Evolutionary conservation across 768 basidiomycete species (phyloP), one percentile per base, ranked within the genome.

Genomic region (Pleurotus sapidus): DNA sequence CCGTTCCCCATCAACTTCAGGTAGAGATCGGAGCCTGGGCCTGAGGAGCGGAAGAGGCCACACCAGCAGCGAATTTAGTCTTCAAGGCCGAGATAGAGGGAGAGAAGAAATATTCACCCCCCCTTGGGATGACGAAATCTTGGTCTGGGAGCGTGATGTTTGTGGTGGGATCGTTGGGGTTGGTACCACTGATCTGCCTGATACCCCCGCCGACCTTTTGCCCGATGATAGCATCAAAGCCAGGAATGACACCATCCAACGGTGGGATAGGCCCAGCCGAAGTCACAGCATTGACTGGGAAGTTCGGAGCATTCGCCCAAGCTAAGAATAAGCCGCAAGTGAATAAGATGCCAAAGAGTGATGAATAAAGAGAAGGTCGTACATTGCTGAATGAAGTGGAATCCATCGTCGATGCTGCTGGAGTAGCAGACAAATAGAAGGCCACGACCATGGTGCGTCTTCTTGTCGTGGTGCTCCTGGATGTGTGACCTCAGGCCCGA

Each of bases 51-150:
- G 24, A 18, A 9, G 38, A 45, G 18, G 58, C 18, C 5, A 24
- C 24, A 7, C 17, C 59, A 17, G 56, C 56, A 5, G 64, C 66
- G 27, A 74, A 60, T 14, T 66, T 73, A 12, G 70, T 68, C 66
- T 72, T 75, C 65, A 83, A 67, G 7, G 73, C 77, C 34, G 74
- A 74, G 54, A 82, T 65, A 18, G 79, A 78, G 0, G 81, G 82
- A 3, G 74, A 67, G 66, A 82, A 82, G 66, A 82, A 82, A 63
- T 81, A 82, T 61, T 80, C 82, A 56, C 82, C 80, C 40, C 82
- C 78, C 20, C 76, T 73, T 43, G 81, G 70, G 34, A 74, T 63
- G 47, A 83, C 70, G 58, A 77, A 80, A 25, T 23, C 42, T 20
- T 17, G 17, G 15, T 67, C 65, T 6, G 72, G 72, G 55, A 74